These are phyloP conservation scores for Pythium monospermum DNA, from an alignment of 352 stramenopile species.

Conservation along the genomic window DNA sequence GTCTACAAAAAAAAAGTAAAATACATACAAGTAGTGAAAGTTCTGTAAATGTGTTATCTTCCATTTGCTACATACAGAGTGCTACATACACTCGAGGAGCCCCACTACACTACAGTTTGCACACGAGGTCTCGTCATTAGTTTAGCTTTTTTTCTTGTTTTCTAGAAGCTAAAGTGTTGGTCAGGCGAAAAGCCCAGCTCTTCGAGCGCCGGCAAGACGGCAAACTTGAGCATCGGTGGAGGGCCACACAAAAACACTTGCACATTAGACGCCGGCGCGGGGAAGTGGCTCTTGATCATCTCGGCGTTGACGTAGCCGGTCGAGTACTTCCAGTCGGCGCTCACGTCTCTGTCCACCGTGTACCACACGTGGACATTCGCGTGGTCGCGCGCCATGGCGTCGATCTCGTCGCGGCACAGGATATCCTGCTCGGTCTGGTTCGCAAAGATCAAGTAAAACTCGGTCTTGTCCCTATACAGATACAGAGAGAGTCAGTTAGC, in stretches of 20 bases:
- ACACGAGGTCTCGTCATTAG: no score
- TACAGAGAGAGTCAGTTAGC: no score
- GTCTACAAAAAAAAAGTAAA: constrained; percentile 22
- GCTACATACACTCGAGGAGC: no score
- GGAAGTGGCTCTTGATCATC: constrained; percentile 82
- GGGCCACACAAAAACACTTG: constrained; percentile 88
- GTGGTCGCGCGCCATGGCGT: constrained; percentile 77
- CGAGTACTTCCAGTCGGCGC: constrained; percentile 56
- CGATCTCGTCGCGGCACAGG: constrained; percentile 82
- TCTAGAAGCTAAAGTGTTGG: no score
- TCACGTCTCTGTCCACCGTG: constrained; percentile 68
- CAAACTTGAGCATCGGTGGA: constrained; percentile 80
- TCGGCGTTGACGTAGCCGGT: constrained; percentile 78
- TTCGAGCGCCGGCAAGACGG: no score
- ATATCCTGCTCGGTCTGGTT: constrained; percentile 88
- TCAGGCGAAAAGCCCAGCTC: no score
- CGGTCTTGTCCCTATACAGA: background rate
- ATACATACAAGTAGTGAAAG: no score
- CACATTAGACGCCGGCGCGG: constrained; percentile 65
- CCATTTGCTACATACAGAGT: no score
- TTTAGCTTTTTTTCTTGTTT: no score
- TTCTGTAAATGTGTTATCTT: no score
- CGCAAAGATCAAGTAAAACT: constrained; percentile 8
- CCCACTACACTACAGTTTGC: no score
- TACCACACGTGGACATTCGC: constrained; percentile 72